Evolutionary conservation across 495 filamentous ascomycete species (phyloP).

Genomic region (Poronia punctata): DNA sequence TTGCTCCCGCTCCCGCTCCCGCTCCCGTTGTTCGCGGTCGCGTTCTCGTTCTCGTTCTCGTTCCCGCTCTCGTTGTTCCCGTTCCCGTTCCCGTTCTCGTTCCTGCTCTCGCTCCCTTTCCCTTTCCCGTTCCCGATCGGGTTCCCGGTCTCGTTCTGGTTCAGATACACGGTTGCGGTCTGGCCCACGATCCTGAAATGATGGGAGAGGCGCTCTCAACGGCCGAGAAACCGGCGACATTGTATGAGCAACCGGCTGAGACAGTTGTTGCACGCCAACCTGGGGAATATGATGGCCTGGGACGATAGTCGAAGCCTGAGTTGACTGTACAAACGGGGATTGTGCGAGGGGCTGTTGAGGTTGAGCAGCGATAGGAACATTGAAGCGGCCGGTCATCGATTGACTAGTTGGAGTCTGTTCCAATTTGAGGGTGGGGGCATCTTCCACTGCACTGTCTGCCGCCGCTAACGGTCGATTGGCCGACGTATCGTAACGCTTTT

Average conservation of each 20-base stretch:
- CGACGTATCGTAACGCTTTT: conserved; percentile 44
- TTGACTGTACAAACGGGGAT: conserved; percentile 15
- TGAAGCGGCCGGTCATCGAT: conserved; percentile 31
- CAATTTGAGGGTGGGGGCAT: conserved; percentile 39
- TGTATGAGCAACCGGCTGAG: conserved; percentile 24
- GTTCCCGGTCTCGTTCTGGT: conserved; percentile 10
- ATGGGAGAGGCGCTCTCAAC: conserved; percentile 29
- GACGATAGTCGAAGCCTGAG: conserved; percentile 14
- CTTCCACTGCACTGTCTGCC: conserved; percentile 52
- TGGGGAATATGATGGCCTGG: conserved; percentile 19
- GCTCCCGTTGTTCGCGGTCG: too few species aligned
- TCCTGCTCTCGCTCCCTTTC: conserved; percentile 2
- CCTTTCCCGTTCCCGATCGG: conserved; percentile 1
- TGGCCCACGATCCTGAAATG: too few species aligned
- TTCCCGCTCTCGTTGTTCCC: too few species aligned
- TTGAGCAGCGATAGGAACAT: conserved; percentile 34
- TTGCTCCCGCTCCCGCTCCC: too few species aligned
- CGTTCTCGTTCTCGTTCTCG: too few species aligned
- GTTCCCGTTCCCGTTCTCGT: too few species aligned
- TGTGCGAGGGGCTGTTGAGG: conserved; percentile 21
- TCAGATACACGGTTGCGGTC: conserved; percentile 6
- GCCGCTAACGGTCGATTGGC: conserved; percentile 48
- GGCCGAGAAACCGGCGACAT: conserved; percentile 34
- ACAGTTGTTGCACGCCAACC: conserved; percentile 19
- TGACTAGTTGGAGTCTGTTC: conserved; percentile 26